A percentile compares a stretch with the other conserved stretches of the same genome.
Evolutionary conservation across 1,139 yeast genomes (phyloP).

Genomic region (Scheffersomyces quercinus): DNA sequence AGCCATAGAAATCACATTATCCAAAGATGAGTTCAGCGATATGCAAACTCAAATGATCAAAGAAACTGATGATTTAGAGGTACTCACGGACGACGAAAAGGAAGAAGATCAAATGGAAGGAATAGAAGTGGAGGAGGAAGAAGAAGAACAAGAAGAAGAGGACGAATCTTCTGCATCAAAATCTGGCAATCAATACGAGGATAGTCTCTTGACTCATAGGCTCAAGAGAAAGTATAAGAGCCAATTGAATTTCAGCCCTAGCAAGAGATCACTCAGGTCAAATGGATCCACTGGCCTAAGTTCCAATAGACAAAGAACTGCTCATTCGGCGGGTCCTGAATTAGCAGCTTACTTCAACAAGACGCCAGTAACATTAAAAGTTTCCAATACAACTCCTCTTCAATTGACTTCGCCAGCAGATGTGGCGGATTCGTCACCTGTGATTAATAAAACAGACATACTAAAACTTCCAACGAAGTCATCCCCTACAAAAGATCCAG

Average conservation of each 20-base stretch:
- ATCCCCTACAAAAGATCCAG: slow-evolving; percentile 12
- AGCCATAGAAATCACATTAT: slow-evolving; percentile 4
- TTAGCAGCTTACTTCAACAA: not conserved
- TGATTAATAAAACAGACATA: slow-evolving; percentile 6
- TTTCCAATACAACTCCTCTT: slow-evolving; percentile 9
- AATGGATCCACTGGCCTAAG: no score
- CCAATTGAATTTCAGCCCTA: not conserved
- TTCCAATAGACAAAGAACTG: slow-evolving; percentile 3
- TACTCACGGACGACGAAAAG: slow-evolving; percentile 14
- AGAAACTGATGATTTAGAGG: slow-evolving; percentile 7
- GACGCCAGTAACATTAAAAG: not conserved
- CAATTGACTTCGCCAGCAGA: slow-evolving; percentile 11
- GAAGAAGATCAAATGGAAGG: slow-evolving; percentile 1
- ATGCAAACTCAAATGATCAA: slow-evolving; percentile 1
- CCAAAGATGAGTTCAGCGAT: not conserved
- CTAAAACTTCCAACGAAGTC: slow-evolving; percentile 9
- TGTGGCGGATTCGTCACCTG: slow-evolving; percentile 16
- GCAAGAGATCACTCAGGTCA: slow-evolving; percentile 3
- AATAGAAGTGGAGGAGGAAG: not conserved
- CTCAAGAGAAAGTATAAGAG: slow-evolving; percentile 1
- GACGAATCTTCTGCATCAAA: no score
- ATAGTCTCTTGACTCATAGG: slow-evolving; percentile 12
- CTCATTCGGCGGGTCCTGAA: not conserved
- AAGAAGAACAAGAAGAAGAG: not conserved
- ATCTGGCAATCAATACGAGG: slow-evolving; percentile 10